Base-by-base conservation (phyloP, 495 filamentous ascomycete species). In the Lichenothelia convexa region DNA sequence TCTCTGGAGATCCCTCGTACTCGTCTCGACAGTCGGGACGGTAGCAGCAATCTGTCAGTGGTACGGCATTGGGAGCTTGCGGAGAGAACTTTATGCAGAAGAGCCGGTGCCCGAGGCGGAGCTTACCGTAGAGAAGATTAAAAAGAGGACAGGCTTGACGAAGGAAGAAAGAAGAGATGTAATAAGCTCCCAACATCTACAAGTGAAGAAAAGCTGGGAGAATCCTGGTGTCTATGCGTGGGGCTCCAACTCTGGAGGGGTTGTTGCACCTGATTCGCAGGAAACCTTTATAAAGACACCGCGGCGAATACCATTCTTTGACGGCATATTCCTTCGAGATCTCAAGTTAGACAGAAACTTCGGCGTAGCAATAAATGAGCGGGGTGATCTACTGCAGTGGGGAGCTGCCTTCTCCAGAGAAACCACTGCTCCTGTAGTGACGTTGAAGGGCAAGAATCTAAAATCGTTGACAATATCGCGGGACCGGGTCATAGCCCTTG, bases 361-460 rank as follows among this genome's bases (percentile, higher is more conserved):
- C 45, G 89, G 81, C n/a, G 89, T 74, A 11, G 89, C 89, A 3
- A 75, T 95, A 30, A 76, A 71, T 18, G 86, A 92, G 50, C 77
- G 76, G 30, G 89, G 89, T 3, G 80, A 95, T 51, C 59, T 97
- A 11, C 61, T 94, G 12, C 86, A 93, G 56, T 97, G 89, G 89
- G 89, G 89, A 3, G 65, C 61, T 18, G 82, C 64, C 15, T 94
- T 75, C 51, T 77, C 75, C 8, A 58, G 60, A 30, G 59, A 65
- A 1, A 51, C 58, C 21, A 64, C 45, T 30, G 51, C 63, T 3
- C 89, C 89, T 0, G 67, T 63, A 2, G 57, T 63, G 41, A 94
- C 87, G 11, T 52, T 97, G 21, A 72, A 60, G 22, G 89, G 87
- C 32, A 93, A 92, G 54, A 68, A 87, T 44, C 55, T 97, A 34